Base-by-base conservation (phyloP, 2,329 filamentous ascomycete genomes). In the Ophiocordyceps camponoti-leonardi region DNA sequence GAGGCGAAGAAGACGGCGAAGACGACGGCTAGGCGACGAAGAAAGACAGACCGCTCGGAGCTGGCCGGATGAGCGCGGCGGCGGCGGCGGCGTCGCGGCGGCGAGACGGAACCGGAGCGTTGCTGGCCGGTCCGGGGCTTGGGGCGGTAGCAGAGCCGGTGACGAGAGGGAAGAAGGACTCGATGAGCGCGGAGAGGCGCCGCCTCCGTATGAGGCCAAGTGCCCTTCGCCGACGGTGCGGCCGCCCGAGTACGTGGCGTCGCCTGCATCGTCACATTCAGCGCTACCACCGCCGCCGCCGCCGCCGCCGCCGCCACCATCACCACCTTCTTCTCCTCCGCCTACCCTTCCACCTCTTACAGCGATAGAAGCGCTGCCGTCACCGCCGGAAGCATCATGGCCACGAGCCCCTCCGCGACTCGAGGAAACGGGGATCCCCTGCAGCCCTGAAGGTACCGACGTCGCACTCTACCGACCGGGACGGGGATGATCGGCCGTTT, bases 141-240 rank as follows among this genome's bases (percentile, higher is more conserved):
- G 31, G 16, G 16, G 5, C 12, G 31, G 16, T 4, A 16, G 12
- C 31, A 13, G 11, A 16, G 31, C 12, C 12, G 31, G 12, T 12
- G 31, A 33, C 16, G 31, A 33, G 31, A 16, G 16, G 31, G 31
- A 33, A 13, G 78, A 82, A 50, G 79, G 79, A 0, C 58, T 81
- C 46, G 71, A 82, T 54, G 77, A 81, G 61, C 59, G 69, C 41
- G 79, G 78, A 26, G 76, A 81, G 56, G 75, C 77, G 11, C 79
- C 79, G 44, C 79, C 79, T 43, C 75, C 78, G 0, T 83, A 83
- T 56, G 64, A 62, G 39, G 53, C 54, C 7, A 61, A 61, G 52
- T 57, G 59, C 12, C 41, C 41, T 50, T 49, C 55, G 26, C 45
- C 50, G 18, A 45, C 23, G 28, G 33, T 45, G 11, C 49, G 42